These are phyloP conservation scores for Lenwebbia sp. DNA, from an alignment of 345 rosid species.

Conservation along the genomic window DNA sequence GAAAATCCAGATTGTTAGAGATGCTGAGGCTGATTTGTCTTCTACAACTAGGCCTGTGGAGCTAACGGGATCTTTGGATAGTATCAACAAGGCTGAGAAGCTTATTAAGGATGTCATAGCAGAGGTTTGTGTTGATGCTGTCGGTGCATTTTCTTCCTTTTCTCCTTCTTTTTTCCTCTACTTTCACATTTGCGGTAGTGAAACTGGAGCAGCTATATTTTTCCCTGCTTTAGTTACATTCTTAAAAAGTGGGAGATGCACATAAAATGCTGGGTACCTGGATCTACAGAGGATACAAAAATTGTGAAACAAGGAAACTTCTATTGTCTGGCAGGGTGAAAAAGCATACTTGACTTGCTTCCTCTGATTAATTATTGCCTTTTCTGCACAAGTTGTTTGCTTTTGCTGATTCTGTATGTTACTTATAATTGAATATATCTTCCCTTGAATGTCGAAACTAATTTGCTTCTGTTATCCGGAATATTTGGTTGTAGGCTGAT, in stretches of 20 bases:
- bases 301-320: background rate
- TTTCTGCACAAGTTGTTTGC: background rate
- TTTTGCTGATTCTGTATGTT: background rate
- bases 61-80: conserved; percentile 51
- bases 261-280: background rate
- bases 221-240: background rate
- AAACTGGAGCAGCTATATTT: background rate
- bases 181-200: background rate
- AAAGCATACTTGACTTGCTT: background rate
- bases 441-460: background rate
- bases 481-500: conserved; percentile 46
- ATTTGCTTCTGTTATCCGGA: background rate
- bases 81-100: conserved; percentile 72
- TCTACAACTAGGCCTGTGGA: conserved; percentile 74
- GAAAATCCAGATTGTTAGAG: conserved; percentile 86
- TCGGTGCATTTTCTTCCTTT: background rate
- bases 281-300: background rate
- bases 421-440: background rate
- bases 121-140: conserved; percentile 35
- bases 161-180: background rate
- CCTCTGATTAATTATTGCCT: background rate
- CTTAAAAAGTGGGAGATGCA: background rate
- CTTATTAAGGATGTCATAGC: conserved; percentile 74
- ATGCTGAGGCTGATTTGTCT: conserved; percentile 74
- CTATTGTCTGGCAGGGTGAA: background rate